Base-by-base conservation (phyloP, 2,329 filamentous ascomycete genomes). In the Teratosphaeria pseudoeucalypti region DNA sequence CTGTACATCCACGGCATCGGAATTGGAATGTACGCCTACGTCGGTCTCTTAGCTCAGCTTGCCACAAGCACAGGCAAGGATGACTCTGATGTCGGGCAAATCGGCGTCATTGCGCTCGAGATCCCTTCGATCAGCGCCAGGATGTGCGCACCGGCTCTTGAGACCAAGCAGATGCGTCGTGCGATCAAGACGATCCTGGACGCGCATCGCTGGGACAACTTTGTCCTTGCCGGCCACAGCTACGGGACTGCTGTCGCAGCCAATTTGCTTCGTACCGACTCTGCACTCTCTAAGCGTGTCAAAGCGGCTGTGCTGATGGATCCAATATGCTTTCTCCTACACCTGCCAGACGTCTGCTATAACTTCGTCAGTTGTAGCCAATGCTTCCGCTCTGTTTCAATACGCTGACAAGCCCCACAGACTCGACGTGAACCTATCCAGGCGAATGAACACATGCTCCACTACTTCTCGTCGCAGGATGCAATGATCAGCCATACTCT, bases 1-100 rank as follows among this genome's bases (percentile, higher is more conserved):
- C 71, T 88, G 6, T 88, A 88, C 71, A 76, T 88, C 58, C 85
- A 88, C 64, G 85, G 86, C 19, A 86, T 87, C 52, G 84, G 85
- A 52, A 79, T 88, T 60, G 85, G 85, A 0, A 77, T 88, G 2
- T 82, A 80, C 69, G 79, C 83, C 0, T 88, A 88, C 65, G 73
- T 77, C n/a, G 69, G 72, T n/a, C 85, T 85, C 66, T 72, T 88
- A 2, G 68, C 71, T 34, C 76, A 56, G n/a, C 43, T 59, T 19
- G 29, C 27, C 43, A 14, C 43, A 49, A 49, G 19, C 9, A n/a
- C 37, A 32, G 34, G 27, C 19, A 32, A 54, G 19, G 34, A 32
- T 16, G 14, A 27, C 54, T 3, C 29, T 23, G 27, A 19, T 34
- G 57, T 23, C 49, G 58, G 53, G 4, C 73, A 79, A 55, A 72